Evolutionary conservation across 2,329 filamentous ascomycete species (phyloP), one percentile per base, ranked within the genome.

Genomic region (Escovopsis weberi): DNA sequence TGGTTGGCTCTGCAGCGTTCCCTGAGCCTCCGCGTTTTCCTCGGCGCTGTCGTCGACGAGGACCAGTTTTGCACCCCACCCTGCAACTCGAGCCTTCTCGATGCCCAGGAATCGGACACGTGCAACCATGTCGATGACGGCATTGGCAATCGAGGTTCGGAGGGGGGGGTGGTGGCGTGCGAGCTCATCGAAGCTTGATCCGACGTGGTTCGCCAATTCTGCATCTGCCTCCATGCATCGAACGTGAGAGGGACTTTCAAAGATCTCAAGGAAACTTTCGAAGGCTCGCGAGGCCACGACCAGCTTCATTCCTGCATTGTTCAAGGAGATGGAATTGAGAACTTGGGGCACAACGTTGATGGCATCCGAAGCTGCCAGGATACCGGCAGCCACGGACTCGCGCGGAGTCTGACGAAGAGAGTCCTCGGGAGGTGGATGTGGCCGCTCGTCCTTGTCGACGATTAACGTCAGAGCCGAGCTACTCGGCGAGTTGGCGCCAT

Each of bases 291-390:
- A 95, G 0, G 78, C 74, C 44, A 86, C 79, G 53, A 98, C 93
- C 56, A 95, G 73, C 53, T 83, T 82, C 69, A 95, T 82, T 8
- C 91, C 91, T 26, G 77, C 70, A 48, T 85, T 82, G 52, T 95
- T 95, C 43, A 99, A 66, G 51, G 85, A 98, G 42, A 99, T 94
- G 5, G 91, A 88, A 47, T 89, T 89, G 53, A 98, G 82, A 2
- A 89, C 87, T 45, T 81, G 78, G 0, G 91, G 88, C 4, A 98
- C 79, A 44, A 85, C 82, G 33, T 78, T 78, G 50, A 98, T 93
- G 37, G 88, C 86, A 55, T 98, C 93, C 3, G 79, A 72, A 1
- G 88, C 85, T n/a, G 89, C 78, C 45, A 95, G 67, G 43, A 98
- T 89, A 4, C 85, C 85, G 36, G 70, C 64, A 26, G 84, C 83